A percentile compares a stretch with the other conserved stretches of the same genome.
Conservation (phyloP, 805 yeast species). For the Kockiozyma suomiensis region DNA sequence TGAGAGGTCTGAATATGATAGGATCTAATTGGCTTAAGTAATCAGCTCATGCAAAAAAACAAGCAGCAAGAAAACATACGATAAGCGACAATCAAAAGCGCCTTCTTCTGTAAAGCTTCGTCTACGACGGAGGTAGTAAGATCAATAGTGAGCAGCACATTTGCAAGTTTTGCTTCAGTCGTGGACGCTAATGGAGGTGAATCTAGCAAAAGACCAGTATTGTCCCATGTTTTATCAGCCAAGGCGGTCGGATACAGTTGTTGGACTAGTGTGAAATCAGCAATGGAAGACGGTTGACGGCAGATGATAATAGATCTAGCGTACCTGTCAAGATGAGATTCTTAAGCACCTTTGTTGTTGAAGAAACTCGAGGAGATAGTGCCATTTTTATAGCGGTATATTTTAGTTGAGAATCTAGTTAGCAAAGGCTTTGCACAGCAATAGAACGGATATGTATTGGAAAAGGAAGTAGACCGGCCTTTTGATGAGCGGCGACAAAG, state of each 20-base stretch:
- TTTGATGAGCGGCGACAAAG: too few relatives aligned
- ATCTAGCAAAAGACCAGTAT: constrained; percentile 88
- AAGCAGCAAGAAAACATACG: constrained; percentile 41
- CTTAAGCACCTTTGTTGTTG: constrained; percentile 15
- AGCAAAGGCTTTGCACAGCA: too few relatives aligned
- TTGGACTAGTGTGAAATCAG: constrained; percentile 50
- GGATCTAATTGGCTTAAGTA: constrained; percentile 62
- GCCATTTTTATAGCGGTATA: not conserved
- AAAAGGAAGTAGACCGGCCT: too few relatives aligned
- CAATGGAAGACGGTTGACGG: not conserved
- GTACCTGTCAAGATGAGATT: constrained; percentile 23
- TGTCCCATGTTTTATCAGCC: constrained; percentile 93
- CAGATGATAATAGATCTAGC: not conserved
- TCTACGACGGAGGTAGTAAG: constrained; percentile 79
- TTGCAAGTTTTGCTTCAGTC: constrained; percentile 36
- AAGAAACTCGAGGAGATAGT: not conserved
- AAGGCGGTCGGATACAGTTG: constrained; percentile 75
- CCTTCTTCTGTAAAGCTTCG: constrained; percentile 65
- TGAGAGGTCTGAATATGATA: constrained; percentile 86
- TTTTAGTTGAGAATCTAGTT: too few relatives aligned
- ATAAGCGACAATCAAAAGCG: constrained; percentile 74
- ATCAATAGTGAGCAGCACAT: constrained; percentile 74
- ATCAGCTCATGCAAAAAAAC: too few relatives aligned
- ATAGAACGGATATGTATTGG: too few relatives aligned
- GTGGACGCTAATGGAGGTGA: constrained; percentile 45